phyloP scores from a whole-genome alignment of 768 basidiomycete genomes.

The Phylloporus arenicola region DNA sequence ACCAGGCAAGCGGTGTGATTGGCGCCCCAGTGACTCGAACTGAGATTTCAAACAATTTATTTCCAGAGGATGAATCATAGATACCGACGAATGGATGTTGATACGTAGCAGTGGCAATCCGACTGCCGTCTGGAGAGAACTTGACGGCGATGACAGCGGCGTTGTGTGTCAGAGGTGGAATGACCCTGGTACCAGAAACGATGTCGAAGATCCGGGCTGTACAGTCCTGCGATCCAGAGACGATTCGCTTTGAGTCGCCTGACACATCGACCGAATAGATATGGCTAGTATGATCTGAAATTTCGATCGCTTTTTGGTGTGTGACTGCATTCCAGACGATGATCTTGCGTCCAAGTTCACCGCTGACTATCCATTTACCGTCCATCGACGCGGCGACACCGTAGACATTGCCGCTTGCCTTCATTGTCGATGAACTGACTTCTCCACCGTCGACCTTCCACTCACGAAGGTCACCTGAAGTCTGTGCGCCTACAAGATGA shows the following conservation, averaged over 20 bases:
- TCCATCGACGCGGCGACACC: background rate
- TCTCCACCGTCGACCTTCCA: background rate
- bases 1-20: background rate
- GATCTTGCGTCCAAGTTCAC: background rate
- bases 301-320: background rate
- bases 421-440: background rate
- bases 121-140: background rate
- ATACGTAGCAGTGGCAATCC: background rate
- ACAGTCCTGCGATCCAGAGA: background rate
- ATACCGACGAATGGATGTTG: background rate
- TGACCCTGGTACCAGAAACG: background rate
- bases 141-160: background rate
- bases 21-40: background rate
- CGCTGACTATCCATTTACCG: conserved; percentile 1
- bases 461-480: background rate
- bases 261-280: background rate
- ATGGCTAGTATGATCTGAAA: background rate
- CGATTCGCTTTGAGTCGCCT: background rate
- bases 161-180: background rate
- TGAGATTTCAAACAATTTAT: background rate
- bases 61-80: background rate
- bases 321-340: background rate
- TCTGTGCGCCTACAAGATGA: background rate
- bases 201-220: conserved; percentile 1
- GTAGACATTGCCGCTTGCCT: background rate